phyloP scores from a whole-genome alignment of 768 basidiomycete genomes.

The Cyclocybe cylindracea region DNA sequence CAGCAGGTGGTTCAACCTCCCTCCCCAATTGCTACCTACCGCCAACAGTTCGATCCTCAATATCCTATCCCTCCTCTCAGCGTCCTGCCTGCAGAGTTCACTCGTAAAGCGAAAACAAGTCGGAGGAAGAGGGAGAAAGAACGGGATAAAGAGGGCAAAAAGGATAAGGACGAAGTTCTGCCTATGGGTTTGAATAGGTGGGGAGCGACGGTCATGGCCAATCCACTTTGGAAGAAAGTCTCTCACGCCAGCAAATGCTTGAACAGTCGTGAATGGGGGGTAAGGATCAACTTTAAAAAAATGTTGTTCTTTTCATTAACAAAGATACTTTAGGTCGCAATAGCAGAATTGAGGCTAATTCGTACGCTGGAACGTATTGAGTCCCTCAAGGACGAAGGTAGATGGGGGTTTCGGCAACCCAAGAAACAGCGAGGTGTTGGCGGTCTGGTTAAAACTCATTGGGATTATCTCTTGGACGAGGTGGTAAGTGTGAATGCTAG shows the following conservation, averaged over 20 bases:
- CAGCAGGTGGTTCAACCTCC: constrained; percentile 11
- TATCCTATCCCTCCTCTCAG: constrained; percentile 60
- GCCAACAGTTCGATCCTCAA: constrained; percentile 41
- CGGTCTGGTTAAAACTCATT: constrained; percentile 78
- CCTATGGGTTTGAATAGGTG: constrained; percentile 71
- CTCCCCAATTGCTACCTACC: constrained; percentile 24
- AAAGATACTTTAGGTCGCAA: constrained; percentile 58
- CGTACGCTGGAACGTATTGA: constrained; percentile 87
- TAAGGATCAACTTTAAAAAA: constrained; percentile 41
- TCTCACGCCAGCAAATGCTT: constrained; percentile 75
- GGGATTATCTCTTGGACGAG: constrained; percentile 96
- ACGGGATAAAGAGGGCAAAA: constrained; percentile 42
- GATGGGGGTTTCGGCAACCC: constrained; percentile 94
- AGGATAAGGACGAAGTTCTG: constrained; percentile 60
- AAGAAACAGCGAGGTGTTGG: constrained; percentile 89
- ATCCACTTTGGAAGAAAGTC: constrained; percentile 74
- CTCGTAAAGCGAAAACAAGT: constrained; percentile 37
- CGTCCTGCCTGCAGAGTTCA: constrained; percentile 54
- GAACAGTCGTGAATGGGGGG: constrained; percentile 81
- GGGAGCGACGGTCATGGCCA: constrained; percentile 74
- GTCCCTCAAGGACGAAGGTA: constrained; percentile 69
- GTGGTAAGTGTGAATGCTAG: constrained; percentile 59
- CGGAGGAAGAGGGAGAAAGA: constrained; percentile 49
- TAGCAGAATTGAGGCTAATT: constrained; percentile 76
- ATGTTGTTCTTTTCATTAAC: not conserved